Evolutionary conservation across 768 basidiomycete species (phyloP).

Genomic region (Xerocomus spinulosus): DNA sequence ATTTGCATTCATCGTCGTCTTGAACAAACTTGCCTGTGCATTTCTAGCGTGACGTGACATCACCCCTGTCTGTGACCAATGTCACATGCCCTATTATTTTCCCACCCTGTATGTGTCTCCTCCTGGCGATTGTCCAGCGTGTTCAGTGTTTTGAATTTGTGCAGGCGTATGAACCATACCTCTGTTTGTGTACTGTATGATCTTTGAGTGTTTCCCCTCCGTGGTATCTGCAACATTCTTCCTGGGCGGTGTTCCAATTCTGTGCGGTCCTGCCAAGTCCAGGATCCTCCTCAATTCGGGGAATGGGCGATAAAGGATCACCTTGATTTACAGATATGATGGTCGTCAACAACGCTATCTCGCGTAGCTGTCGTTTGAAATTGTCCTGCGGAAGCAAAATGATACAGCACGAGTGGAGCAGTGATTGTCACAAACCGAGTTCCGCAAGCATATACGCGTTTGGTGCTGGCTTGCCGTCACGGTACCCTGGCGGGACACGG

Average conservation of each 20-base stretch:
- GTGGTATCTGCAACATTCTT: too few relatives aligned
- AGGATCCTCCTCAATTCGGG: not conserved
- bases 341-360: not conserved
- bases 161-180: conserved; percentile 4
- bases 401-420: conserved; percentile 2
- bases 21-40: conserved; percentile 30
- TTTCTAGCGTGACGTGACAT: conserved; percentile 25
- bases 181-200: not conserved
- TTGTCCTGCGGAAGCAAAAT: conserved; percentile 16
- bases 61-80: conserved; percentile 25
- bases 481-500: conserved; percentile 24
- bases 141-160: conserved; percentile 1
- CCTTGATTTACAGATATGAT: conserved; percentile 5
- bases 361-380: not conserved
- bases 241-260: conserved; percentile 17
- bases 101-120: conserved; percentile 1
- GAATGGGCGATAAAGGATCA: not conserved
- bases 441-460: conserved; percentile 22
- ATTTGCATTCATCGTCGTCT: conserved; percentile 22
- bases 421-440: conserved; percentile 13
- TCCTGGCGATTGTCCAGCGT: not conserved
- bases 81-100: conserved; percentile 21
- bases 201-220: not conserved
- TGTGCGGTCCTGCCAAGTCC: conserved; percentile 2
- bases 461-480: conserved; percentile 28